Conservation (phyloP, 225 moss, liverwort and hornwort genomes). For the Neckera pumila region DNA sequence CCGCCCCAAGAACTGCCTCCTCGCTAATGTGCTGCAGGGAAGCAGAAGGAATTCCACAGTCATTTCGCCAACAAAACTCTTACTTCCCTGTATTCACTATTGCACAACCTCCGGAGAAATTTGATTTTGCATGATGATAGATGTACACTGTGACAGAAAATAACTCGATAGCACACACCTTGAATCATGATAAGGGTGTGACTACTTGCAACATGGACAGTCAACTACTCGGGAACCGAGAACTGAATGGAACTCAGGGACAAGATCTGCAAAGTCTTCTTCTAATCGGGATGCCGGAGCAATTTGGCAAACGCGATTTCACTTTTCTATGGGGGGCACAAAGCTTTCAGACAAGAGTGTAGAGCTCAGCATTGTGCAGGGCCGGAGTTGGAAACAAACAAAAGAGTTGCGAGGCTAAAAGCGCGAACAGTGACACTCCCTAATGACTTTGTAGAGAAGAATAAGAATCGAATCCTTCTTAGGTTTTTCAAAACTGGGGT, state of each 20-base stretch:
- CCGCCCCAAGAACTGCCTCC: constrained; percentile 50
- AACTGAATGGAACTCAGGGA: background rate
- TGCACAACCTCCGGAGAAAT: background rate
- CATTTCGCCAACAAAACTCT: background rate
- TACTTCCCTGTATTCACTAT: background rate
- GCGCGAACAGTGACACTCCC: background rate
- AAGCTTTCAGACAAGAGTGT: background rate
- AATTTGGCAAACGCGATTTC: background rate
- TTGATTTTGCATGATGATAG: background rate
- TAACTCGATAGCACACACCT: background rate
- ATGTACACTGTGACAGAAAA: background rate
- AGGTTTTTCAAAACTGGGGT: background rate
- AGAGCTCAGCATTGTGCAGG: background rate
- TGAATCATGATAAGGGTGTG: background rate
- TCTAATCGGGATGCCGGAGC: background rate
- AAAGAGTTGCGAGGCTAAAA: background rate
- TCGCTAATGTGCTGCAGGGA: constrained; percentile 58
- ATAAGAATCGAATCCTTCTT: background rate
- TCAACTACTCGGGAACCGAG: background rate
- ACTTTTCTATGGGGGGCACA: background rate
- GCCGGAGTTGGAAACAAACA: background rate
- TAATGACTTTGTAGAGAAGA: background rate
- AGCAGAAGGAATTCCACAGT: background rate
- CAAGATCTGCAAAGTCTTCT: background rate
- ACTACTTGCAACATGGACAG: background rate